These are phyloP conservation scores for Tetrahymena malaccensis DNA, from an alignment of 73 alveolate genomes.

Conservation along the genomic window DNA sequence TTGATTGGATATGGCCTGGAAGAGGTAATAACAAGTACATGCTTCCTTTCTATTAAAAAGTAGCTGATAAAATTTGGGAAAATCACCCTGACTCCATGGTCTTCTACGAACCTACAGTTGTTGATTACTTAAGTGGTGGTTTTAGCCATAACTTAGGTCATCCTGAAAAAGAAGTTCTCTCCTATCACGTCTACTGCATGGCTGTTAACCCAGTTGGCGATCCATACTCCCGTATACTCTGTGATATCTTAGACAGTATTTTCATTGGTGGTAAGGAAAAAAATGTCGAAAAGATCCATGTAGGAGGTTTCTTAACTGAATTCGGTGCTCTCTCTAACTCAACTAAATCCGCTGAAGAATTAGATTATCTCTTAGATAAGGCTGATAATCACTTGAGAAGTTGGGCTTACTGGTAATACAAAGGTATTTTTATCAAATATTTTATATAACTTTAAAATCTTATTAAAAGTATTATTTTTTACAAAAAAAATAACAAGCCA, in stretches of 20 bases:
- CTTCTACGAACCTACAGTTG: conserved; percentile 70
- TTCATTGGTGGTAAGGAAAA: conserved; percentile 46
- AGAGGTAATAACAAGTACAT: conserved; percentile 54
- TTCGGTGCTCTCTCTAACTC: conserved; percentile 70
- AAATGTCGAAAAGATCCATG: conserved; percentile 46
- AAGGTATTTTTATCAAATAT: background rate
- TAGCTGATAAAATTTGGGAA: conserved; percentile 48
- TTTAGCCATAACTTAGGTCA: conserved; percentile 36
- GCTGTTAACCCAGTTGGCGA: conserved; percentile 22
- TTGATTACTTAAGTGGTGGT: conserved; percentile 41
- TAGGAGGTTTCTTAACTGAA: conserved; percentile 58
- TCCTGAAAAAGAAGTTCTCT: conserved; percentile 30
- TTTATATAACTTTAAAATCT: no score
- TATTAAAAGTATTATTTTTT: no score
- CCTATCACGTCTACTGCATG: conserved; percentile 35
- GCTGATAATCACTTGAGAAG: conserved; percentile 48
- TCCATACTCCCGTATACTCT: conserved; percentile 35
- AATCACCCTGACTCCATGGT: conserved; percentile 55
- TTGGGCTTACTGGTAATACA: conserved; percentile 76
- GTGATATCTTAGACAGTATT: conserved; percentile 42
- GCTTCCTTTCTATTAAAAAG: conserved; percentile 63
- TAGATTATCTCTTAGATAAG: conserved; percentile 40
- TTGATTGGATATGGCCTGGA: conserved; percentile 52
- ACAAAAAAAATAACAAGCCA: no score
- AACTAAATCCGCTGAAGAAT: conserved; percentile 52